Base-by-base conservation (phyloP, 768 basidiomycete genomes). In the Glaciozyma martinii region DNA sequence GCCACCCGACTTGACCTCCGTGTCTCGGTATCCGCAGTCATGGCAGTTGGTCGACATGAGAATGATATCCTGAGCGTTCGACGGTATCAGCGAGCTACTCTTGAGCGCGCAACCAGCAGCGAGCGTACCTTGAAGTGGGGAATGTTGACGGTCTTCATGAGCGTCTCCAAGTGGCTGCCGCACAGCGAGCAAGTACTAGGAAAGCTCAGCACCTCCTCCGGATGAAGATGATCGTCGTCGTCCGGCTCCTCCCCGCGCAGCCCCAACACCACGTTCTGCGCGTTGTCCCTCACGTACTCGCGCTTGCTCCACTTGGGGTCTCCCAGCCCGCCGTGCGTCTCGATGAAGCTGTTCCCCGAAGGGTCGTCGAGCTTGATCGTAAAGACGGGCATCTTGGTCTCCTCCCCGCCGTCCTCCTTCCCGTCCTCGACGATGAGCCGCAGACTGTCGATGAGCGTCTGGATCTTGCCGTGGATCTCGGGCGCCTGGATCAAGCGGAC, bases 1-100 rank as follows among this genome's bases (percentile, higher is more conserved):
- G 3, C 85, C 79, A 27, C 94, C 90, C 8, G 90, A 89, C 76
- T 99, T 99, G 73, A 99, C 88, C 78, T 99, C 95, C 73, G 93
- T 98, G 77, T 99, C 95, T 63, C 90, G 82, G 77, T 98, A 99
- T 1, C 95, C 95, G 76, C 95, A 99, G 59, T 79, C 77, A 63
- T 92, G 90, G 76, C 95, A 98, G 75, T 95, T 97, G 9, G 93
- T 93, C 29, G 94, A 94, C 92, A 97, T 97, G 78, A 98, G 94
- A 60, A 98, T 78, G 62, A 91, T 86, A 71, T 99, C 92, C 93
- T 95, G 67, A 29, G 42, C 12, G 30, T 56, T 5, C 25, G 56
- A 3, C 21, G 12, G n/a, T 21, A 33, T 60, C 50, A 54, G 56
- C 37, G 13, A 54, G 27, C 8, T 56, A 29, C 27, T n/a, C n/a